Conservation (phyloP, 306 rosid genomes). For the Hippophae tibetana region DNA sequence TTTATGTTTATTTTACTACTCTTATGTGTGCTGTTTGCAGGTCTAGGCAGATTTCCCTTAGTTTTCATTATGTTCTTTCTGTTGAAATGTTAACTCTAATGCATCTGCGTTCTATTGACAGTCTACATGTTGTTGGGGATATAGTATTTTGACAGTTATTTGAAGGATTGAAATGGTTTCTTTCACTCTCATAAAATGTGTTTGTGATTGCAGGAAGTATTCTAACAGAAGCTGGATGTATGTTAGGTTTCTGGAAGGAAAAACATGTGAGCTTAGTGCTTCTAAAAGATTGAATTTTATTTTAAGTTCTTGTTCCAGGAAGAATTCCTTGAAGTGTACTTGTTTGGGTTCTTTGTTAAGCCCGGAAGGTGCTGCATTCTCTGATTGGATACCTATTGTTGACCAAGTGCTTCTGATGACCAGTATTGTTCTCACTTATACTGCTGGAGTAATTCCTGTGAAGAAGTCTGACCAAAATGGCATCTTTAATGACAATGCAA, state of each 20-base stretch:
- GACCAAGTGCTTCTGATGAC: constrained; percentile 79
- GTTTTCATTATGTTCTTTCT: neutral
- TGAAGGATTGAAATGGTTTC: neutral
- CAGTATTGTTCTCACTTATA: constrained; percentile 75
- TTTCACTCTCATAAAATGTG: neutral
- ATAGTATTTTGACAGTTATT: neutral
- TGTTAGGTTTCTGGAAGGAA: constrained; percentile 24
- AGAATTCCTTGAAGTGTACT: constrained; percentile 29
- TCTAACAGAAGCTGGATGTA: constrained; percentile 28
- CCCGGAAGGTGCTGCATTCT: constrained; percentile 39
- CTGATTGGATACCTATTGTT: constrained; percentile 54
- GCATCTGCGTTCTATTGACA: neutral
- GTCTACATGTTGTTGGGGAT: neutral
- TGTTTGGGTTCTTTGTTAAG: constrained; percentile 58
- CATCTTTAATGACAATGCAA: constrained; percentile 29
- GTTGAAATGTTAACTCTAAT: no score
- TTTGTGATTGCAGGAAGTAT: constrained; percentile 35
- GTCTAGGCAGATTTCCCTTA: neutral
- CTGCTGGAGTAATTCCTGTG: constrained; percentile 72
- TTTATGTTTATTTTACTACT: constrained; percentile 2
- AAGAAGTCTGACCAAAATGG: constrained; percentile 41
- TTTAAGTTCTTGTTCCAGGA: constrained; percentile 26
- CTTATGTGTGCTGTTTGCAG: neutral
- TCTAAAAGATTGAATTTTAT: constrained; percentile 25
- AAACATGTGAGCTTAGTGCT: constrained; percentile 25